These are phyloP conservation scores for Penicillium turbatum DNA, from an alignment of 495 filamentous ascomycete genomes.

Conservation along the genomic window DNA sequence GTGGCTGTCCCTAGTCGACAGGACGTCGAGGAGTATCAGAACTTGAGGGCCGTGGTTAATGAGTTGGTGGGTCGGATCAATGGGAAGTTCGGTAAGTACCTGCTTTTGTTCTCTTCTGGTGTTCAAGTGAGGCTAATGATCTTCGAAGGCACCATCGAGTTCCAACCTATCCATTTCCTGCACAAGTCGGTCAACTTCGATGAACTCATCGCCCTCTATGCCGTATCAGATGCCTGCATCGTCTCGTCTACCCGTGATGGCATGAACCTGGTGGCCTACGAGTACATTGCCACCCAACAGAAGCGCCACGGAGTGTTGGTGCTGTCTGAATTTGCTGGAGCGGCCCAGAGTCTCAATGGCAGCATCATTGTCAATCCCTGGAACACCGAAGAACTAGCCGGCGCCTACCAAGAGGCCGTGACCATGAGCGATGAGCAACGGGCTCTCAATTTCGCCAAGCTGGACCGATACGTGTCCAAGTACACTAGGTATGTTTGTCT, in stretches of 20 bases:
- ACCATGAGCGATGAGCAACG: constrained; percentile 88
- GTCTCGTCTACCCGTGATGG: constrained; percentile 96
- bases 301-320: constrained; percentile 88
- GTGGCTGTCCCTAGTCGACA: constrained; percentile 90
- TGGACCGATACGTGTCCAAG: constrained; percentile 92
- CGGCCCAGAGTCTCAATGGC: constrained; percentile 88
- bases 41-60: constrained; percentile 87
- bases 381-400: constrained; percentile 94
- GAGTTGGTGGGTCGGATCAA: constrained; percentile 94
- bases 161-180: constrained; percentile 97
- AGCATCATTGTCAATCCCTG: constrained; percentile 93
- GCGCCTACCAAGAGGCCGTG: constrained; percentile 88
- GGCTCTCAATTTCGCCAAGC: constrained; percentile 77
- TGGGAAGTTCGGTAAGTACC: constrained; percentile 70
- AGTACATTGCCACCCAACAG: constrained; percentile 91
- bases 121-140: constrained; percentile 14
- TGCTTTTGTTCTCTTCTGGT: neutral
- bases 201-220: constrained; percentile 89
- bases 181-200: constrained; percentile 92
- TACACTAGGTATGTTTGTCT: constrained; percentile 68
- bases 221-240: constrained; percentile 88
- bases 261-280: constrained; percentile 98
- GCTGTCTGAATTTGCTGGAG: constrained; percentile 91
- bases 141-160: constrained; percentile 74
- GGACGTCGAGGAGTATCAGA: constrained; percentile 97